phyloP scores from a whole-genome alignment of 2,329 filamentous ascomycete species.

The Bipolaris oryzae region DNA sequence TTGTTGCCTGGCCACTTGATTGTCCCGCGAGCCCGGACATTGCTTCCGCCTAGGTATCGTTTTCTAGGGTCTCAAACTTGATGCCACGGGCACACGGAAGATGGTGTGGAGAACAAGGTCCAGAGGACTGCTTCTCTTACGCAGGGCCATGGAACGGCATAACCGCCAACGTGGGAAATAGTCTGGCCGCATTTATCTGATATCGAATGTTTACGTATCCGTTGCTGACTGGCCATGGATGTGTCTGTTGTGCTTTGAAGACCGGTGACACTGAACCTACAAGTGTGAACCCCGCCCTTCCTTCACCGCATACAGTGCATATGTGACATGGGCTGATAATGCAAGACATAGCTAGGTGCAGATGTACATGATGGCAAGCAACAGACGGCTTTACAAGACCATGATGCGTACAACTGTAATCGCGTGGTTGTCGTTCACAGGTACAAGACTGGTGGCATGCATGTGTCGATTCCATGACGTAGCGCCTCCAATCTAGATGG shows the following conservation, averaged over 20 bases:
- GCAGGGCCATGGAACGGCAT: conserved; percentile 1
- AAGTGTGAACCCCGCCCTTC: background rate
- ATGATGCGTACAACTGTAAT: background rate
- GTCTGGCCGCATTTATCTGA: background rate
- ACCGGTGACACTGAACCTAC: background rate
- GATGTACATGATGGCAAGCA: background rate
- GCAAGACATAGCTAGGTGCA: background rate
- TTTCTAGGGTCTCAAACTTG: background rate
- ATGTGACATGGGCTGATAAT: background rate
- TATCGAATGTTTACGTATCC: conserved; percentile 3
- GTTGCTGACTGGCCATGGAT: background rate
- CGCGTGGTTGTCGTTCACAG: background rate
- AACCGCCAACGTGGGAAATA: conserved; percentile 3
- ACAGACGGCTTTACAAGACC: background rate
- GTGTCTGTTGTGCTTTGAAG: background rate
- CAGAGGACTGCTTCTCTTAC: background rate
- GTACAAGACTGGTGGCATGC: background rate
- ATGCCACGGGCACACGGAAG: background rate
- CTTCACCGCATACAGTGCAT: background rate
- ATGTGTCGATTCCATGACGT: background rate
- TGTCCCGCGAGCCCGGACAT: background rate
- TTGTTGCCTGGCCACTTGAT: background rate
- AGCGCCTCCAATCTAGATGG: background rate
- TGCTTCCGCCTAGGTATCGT: background rate
- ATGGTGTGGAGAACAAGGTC: background rate